A percentile compares a stretch with the other conserved stretches of the same genome.
phyloP scores from a whole-genome alignment of 371 early-diverging fungal species.

The Mortierella sp. region DNA sequence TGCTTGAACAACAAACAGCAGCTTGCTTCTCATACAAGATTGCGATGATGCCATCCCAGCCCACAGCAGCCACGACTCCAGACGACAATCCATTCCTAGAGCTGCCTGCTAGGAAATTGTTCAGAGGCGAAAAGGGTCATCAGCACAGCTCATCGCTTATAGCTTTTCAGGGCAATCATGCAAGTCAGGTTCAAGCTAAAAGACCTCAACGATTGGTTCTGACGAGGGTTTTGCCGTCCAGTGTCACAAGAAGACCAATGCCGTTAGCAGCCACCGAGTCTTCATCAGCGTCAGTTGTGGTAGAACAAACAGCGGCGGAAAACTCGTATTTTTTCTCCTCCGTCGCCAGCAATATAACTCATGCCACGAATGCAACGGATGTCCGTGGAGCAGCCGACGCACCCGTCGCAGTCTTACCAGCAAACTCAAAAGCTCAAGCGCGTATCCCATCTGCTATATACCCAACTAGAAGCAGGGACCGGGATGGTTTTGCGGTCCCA shows the following conservation, averaged over 20 bases:
- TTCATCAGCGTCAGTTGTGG: background rate
- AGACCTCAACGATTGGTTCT: conserved; percentile 24
- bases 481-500: background rate
- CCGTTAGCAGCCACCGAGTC: background rate
- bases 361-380: no score
- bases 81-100: conserved; percentile 31
- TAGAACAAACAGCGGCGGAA: background rate
- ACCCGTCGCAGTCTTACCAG: background rate
- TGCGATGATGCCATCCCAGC: no score
- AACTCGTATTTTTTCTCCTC: no score
- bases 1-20: background rate
- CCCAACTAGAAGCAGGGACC: background rate
- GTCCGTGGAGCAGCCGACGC: no score
- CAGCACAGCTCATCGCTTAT: background rate
- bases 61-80: no score
- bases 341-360: no score
- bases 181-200: background rate
- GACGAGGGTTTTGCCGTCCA: conserved; percentile 35
- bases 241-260: background rate
- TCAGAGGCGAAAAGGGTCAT: background rate
- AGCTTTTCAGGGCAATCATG: background rate
- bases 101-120: conserved; percentile 26
- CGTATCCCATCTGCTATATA: background rate
- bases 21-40: no score
- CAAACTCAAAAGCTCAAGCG: background rate